Base-by-base conservation (phyloP, 2,329 filamentous ascomycete species). In the Diaporthe aspalathi region DNA sequence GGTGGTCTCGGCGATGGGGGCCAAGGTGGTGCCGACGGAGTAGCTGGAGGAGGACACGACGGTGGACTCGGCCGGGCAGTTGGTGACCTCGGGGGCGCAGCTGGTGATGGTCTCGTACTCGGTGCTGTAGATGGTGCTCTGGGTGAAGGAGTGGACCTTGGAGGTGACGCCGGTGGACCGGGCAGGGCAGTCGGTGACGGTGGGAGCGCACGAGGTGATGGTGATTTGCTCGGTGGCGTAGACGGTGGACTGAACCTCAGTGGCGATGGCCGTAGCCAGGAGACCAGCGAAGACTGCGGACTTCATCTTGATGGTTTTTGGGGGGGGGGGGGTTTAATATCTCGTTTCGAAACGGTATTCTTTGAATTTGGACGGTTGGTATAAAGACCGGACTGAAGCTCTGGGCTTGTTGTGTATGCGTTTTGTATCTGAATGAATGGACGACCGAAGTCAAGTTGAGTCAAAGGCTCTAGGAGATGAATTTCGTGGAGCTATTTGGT, bases 31-130 rank as follows among this genome's bases (percentile, higher is more conserved):
- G 72, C 80, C 78, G 79, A 71, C 52, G 63, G 40, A 81, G 75
- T 78, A 75, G 73, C 81, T 83, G 70, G 86, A 87, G 66, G 76
- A 72, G 60, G 78, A 73, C 45, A 80, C 57, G 49, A 76, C 74
- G 73, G 78, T 80, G 72, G 76, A 76, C 68, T 60, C 66, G 73
- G 79, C 81, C 50, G 82, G 81, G 81, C 87, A 89, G 85, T 88
- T 77, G 79, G 86, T 85, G 76, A 87, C 84, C 70, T 82, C 82
- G 22, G 86, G 81, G 72, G 79, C 84, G 81, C 89, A 91, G 67
- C 86, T 89, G 81, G 87, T 90, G 85, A 90, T 83, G 82, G 89
- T 90, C 76, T 88, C 83, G 79, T 86, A 84, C 78, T 89, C 84
- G 75, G 87, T 89, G 79, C 83, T 82, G 86, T 87, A 89, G 82